phyloP scores from a whole-genome alignment of 106 monocot species.

The Allium fistulosum region DNA sequence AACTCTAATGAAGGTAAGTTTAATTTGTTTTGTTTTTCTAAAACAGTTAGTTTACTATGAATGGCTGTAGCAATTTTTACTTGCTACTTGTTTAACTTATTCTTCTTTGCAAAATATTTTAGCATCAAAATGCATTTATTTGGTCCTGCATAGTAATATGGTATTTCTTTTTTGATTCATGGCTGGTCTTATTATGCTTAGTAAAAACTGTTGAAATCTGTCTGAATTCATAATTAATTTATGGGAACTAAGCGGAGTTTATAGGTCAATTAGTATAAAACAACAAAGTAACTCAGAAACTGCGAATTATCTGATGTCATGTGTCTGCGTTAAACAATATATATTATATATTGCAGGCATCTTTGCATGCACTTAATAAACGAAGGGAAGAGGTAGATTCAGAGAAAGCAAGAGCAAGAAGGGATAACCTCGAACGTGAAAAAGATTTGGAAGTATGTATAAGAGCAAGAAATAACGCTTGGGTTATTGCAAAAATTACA shows the following conservation, averaged over 20 bases:
- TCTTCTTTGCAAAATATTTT: not conserved
- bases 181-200: too few relatives aligned
- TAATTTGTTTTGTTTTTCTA: conserved; percentile 1
- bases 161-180: not conserved
- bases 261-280: too few relatives aligned
- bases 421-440: conserved; percentile 39
- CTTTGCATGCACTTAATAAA: conserved; percentile 69
- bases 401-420: conserved; percentile 55
- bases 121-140: not conserved
- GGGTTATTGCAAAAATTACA: conserved; percentile 76
- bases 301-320: too few relatives aligned
- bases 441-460: conserved; percentile 80
- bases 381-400: conserved; percentile 82
- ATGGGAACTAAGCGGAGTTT: too few relatives aligned
- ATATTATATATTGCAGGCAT: conserved; percentile 43
- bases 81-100: not conserved
- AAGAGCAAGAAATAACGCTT: conserved; percentile 87
- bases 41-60: not conserved
- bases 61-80: too few relatives aligned
- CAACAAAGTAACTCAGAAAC: too few relatives aligned
- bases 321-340: not conserved
- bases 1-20: conserved; percentile 71
- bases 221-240: too few relatives aligned
- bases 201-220: too few relatives aligned
- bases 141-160: not conserved